Evolutionary conservation across 148 eudicot genomes (phyloP).

Genomic region (Rhododendron ferrugineum): DNA sequence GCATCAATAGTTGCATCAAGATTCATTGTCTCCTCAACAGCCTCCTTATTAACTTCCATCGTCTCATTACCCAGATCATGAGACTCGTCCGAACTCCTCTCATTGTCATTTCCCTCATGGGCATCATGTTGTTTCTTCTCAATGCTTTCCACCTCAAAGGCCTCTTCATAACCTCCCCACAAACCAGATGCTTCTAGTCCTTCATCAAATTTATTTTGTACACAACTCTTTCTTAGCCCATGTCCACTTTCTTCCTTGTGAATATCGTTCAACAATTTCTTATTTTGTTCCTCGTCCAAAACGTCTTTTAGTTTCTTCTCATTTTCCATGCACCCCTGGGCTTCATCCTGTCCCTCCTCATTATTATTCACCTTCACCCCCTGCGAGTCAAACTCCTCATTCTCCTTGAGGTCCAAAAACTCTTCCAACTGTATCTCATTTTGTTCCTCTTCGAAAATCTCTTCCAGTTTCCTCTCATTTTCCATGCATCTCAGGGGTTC

Average conservation of each 20-base stretch:
- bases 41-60: slow-evolving; percentile 20
- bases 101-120: slow-evolving; percentile 15
- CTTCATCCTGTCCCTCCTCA: slow-evolving; percentile 11
- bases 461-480: slow-evolving; percentile 22
- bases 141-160: slow-evolving; percentile 11
- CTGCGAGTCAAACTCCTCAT: slow-evolving; percentile 6
- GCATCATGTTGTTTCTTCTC: slow-evolving; percentile 12
- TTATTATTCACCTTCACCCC: slow-evolving; percentile 19
- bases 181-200: slow-evolving; percentile 24
- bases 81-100: slow-evolving; percentile 13
- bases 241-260: slow-evolving; percentile 18
- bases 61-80: slow-evolving; percentile 19
- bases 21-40: slow-evolving; percentile 22
- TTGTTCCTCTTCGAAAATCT: slow-evolving; percentile 17
- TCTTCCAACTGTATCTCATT: slow-evolving; percentile 15
- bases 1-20: slow-evolving; percentile 21
- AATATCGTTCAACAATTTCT: slow-evolving; percentile 12
- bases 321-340: slow-evolving; percentile 21
- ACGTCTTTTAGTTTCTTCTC: slow-evolving; percentile 21
- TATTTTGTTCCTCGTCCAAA: slow-evolving; percentile 24
- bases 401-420: slow-evolving; percentile 14
- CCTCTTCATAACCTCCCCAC: slow-evolving; percentile 24
- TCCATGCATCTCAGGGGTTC: slow-evolving; percentile 20
- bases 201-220: slow-evolving; percentile 23
- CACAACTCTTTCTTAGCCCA: slow-evolving; percentile 7